Conservation (phyloP, 352 stramenopile genomes). For the Globisporangium nunn region DNA sequence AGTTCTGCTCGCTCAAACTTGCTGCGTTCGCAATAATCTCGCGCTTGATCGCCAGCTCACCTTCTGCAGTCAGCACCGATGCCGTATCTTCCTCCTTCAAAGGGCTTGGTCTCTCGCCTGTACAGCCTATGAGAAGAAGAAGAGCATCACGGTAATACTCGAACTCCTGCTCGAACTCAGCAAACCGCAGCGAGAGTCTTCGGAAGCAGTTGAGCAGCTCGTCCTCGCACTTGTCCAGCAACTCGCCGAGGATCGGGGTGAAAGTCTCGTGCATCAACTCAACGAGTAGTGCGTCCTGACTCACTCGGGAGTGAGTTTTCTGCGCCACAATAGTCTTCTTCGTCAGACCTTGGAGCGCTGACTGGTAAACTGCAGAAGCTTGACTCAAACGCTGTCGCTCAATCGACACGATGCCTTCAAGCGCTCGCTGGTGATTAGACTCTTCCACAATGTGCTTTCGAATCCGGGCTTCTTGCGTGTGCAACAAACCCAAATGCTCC, state of each 20-base stretch:
- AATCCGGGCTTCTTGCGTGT: slow-evolving; percentile 45
- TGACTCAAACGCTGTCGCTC: slow-evolving; percentile 59
- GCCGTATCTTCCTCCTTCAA: slow-evolving; percentile 15
- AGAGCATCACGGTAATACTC: slow-evolving; percentile 69
- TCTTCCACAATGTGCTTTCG: slow-evolving; percentile 46
- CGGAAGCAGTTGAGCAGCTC: slow-evolving; percentile 56
- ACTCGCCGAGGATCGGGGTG: slow-evolving; percentile 49
- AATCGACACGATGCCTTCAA: slow-evolving; percentile 69
- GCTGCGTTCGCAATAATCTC: slow-evolving; percentile 25
- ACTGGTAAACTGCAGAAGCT: slow-evolving; percentile 48
- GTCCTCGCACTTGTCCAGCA: slow-evolving; percentile 65
- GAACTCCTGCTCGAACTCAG: slow-evolving; percentile 74
- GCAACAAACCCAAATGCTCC: slow-evolving; percentile 40
- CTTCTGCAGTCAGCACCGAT: slow-evolving; percentile 16
- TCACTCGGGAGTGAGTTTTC: slow-evolving; percentile 53
- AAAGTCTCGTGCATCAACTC: slow-evolving; percentile 68
- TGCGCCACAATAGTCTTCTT: slow-evolving; percentile 32
- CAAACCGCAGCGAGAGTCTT: slow-evolving; percentile 54
- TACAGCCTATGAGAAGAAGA: slow-evolving; percentile 28
- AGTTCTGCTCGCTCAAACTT: slow-evolving; percentile 1
- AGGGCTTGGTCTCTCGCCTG: slow-evolving; percentile 4
- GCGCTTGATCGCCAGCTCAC: slow-evolving; percentile 32
- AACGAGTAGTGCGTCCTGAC: slow-evolving; percentile 51
- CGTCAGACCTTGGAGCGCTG: slow-evolving; percentile 42
- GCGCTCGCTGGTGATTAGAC: slow-evolving; percentile 42